Evolutionary conservation across 2,329 filamentous ascomycete species (phyloP).

Genomic region (Sclerotinia borealis): DNA sequence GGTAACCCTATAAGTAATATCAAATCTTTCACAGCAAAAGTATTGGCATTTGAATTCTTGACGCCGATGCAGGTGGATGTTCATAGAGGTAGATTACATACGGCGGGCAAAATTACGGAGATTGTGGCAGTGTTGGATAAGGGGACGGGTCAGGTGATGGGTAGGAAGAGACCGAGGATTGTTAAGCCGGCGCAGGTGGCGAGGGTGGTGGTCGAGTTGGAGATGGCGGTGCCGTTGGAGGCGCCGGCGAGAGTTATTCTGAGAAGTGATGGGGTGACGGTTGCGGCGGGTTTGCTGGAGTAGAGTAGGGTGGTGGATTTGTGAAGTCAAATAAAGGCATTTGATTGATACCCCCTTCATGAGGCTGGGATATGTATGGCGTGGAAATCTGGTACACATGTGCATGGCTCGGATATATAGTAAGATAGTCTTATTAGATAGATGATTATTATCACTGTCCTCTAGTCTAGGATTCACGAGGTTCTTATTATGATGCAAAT

Average conservation of each 20-base stretch:
- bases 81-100: conserved; percentile 77
- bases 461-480: no score
- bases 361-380: background rate
- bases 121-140: conserved; percentile 75
- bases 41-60: conserved; percentile 82
- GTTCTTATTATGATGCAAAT: no score
- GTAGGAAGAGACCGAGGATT: conserved; percentile 80
- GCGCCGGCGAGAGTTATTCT: conserved; percentile 74
- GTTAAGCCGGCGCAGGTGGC: conserved; percentile 75
- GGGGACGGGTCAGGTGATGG: conserved; percentile 56
- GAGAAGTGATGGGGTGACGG: conserved; percentile 71
- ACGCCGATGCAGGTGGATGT: conserved; percentile 87
- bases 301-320: background rate
- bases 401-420: background rate
- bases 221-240: conserved; percentile 71
- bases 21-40: conserved; percentile 72
- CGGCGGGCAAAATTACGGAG: conserved; percentile 65
- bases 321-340: background rate
- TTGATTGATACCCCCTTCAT: background rate
- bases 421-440: no score
- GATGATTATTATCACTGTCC: background rate
- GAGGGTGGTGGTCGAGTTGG: conserved; percentile 68
- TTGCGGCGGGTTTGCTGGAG: conserved; percentile 83
- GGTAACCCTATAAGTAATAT: conserved; percentile 62
- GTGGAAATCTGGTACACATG: no score